Evolutionary conservation across 2,329 filamentous ascomycete species (phyloP), one percentile per base, ranked within the genome.

Genomic region (Penicillium sp.): DNA sequence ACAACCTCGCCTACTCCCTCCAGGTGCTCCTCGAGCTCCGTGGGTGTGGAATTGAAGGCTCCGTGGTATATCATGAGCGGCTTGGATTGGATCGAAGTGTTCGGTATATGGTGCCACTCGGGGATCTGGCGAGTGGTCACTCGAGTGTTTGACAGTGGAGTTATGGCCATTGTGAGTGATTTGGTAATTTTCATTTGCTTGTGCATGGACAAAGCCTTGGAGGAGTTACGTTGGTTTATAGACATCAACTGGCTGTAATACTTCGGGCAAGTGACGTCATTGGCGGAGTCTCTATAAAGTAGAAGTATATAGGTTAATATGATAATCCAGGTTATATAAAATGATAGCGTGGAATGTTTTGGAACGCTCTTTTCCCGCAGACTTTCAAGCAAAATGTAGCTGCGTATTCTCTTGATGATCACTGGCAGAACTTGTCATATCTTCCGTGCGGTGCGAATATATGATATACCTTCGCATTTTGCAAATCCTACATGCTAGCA

Each of bases 11-110:
- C 80, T 16, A 83, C 68, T 4, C 68, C 64, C 7, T 67, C 65
- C 6, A 90, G 77, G 59, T 86, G 85, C 0, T 76, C 66, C 64
- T 87, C 82, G 46, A 88, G 80, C 1, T 75, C 65, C 3, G 78
- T 75, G 4, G 83, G 72, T 4, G 77, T 75, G 16, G 71, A 62
- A 4, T 73, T 68, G 61, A 89, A 87, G 35, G 77, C 82, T 15
- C 72, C 75, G 65, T 86, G 85, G 71, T 89, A 89, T 67, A 89
- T 84, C 42, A 88, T 67, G 27, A 90, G 77, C 0, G 86, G 86
- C 58, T 84, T 84, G 52, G 79, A 72, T 64, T 85, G 82, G 52
- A 87, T 79, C 6, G 82, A 83, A 38, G 85, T 87, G 68, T 90
- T 90, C 21, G 87, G 86, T 35, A 84, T 77, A 6, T 77, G 72